Base-by-base conservation (phyloP, 805 yeast species). In the Myxozyma sirexii region DNA sequence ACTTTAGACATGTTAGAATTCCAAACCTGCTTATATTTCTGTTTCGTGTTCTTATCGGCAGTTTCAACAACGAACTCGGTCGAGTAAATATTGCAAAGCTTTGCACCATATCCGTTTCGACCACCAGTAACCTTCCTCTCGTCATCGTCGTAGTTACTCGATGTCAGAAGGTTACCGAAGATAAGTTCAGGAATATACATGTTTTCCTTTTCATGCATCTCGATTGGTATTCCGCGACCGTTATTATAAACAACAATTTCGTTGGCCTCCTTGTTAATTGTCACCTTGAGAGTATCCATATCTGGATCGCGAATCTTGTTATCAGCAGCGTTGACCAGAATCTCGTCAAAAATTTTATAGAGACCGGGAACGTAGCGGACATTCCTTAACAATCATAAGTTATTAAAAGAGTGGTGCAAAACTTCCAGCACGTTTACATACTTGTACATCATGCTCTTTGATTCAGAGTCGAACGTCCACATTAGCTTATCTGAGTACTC, bases 71-170 rank as follows among this genome's bases (percentile, higher is more conserved):
- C 81, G 71, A 94, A 94, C 69, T 87, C 86, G 3, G 91, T 88
- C 26, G 97, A 90, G 74, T 93, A 94, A 63, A 94, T 94, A 74
- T 94, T 94, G 83, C 99, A 94, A 57, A 94, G 75, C 71, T 94
- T 94, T 50, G 99, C 99, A 75, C 99, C 99, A 72, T 85, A 94
- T 64, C 99, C 99, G 72, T 94, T 94, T 79, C 99, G 85, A 74
- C 99, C 99, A 78, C 99, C 99, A 1, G 96, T 90, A 35, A 94
- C 97, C 74, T 94, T 94, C 75, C 90, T 89, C 70, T 94, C 89
- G 64, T 93, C 84, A 73, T 94, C 99, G 73, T 94, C 97, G 73
- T 94, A 94, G 75, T 94, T 94, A 27, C 97, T 89, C 1, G 98
- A 92, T 0, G 99, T 94, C 65, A 94, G 82, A 62, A 94, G 80